Evolutionary conservation across 495 filamentous ascomycete species (phyloP), one percentile per base, ranked within the genome.

Genomic region (Barbatosphaeria neglecta): DNA sequence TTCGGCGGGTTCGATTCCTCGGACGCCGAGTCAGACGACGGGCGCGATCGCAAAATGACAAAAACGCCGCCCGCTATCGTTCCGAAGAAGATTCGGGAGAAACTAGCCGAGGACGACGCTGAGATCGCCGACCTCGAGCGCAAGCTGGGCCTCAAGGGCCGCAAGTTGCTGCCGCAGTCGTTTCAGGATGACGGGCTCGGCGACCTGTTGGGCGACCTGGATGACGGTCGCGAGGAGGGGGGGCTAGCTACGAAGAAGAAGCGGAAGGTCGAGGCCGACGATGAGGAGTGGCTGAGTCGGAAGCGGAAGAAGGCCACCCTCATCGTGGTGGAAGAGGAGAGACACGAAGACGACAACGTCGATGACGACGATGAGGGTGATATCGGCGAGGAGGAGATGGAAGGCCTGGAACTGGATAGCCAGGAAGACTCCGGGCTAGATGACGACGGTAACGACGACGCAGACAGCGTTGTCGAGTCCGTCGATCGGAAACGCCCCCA

Each of bases 71-170:
- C 60, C 20, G 54, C 60, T 2, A 56, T 66, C 41, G 43, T 83
- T 10, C 76, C 86, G 6, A 77, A 72, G 45, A 68, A 67, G 0
- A 69, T 84, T 1, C 80, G 77, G 59, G 74, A 80, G 6, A 82
- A 76, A 50, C 65, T 97, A 18, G 69, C 66, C 0, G 66, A 81
- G 43, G 92, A 97, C 46, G 87, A 96, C 54, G 81, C 77, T 3
- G 86, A 95, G 50, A 96, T 98, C 56, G 81, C 84, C 15, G 85
- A 80, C 8, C 62, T 96, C 47, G 93, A 98, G 65, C 87, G 81
- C 67, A 93, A 86, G 56, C 71, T 98, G 31, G 90, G 90, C 1
- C 66, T 96, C 11, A 95, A 84, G 61, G 77, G 77, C 17, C 84
- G 83, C 44, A 90, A 84, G 49, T 81, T 75, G 37, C 63, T 84